Conservation (phyloP, 768 basidiomycete species). For the Tricholoma flavovirens region DNA sequence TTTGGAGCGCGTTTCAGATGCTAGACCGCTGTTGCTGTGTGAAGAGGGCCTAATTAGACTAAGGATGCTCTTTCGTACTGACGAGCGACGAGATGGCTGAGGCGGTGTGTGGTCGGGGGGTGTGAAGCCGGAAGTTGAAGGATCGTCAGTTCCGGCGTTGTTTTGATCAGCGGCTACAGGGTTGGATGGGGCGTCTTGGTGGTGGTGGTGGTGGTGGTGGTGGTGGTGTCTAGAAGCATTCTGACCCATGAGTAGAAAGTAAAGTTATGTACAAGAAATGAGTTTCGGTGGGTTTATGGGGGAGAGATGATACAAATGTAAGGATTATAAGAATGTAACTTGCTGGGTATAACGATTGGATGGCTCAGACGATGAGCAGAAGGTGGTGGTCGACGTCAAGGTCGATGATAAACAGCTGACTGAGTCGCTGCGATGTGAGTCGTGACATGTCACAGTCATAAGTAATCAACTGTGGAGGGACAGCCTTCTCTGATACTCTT, state of each 20-base stretch:
- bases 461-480: too few species aligned
- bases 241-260: slow-evolving; percentile 14
- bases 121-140: neutral
- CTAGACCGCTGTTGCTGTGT: slow-evolving; percentile 10
- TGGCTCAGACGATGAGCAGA: neutral
- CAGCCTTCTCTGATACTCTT: too few species aligned
- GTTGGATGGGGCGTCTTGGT: neutral
- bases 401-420: slow-evolving; percentile 11
- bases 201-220: neutral
- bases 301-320: neutral
- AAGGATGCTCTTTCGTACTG: slow-evolving; percentile 30
- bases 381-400: slow-evolving; percentile 1
- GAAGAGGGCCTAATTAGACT: slow-evolving; percentile 24
- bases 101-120: slow-evolving; percentile 1
- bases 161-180: neutral
- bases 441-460: slow-evolving; percentile 9
- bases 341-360: slow-evolving; percentile 1
- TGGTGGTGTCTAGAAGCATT: slow-evolving; percentile 9
- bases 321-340: neutral
- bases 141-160: neutral
- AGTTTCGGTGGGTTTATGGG: neutral
- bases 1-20: neutral
- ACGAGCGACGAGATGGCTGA: slow-evolving; percentile 10
- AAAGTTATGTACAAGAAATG: neutral
- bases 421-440: slow-evolving; percentile 9